Conservation (phyloP, 2,329 filamentous ascomycete genomes). For the Colletotrichum echinochloae region DNA sequence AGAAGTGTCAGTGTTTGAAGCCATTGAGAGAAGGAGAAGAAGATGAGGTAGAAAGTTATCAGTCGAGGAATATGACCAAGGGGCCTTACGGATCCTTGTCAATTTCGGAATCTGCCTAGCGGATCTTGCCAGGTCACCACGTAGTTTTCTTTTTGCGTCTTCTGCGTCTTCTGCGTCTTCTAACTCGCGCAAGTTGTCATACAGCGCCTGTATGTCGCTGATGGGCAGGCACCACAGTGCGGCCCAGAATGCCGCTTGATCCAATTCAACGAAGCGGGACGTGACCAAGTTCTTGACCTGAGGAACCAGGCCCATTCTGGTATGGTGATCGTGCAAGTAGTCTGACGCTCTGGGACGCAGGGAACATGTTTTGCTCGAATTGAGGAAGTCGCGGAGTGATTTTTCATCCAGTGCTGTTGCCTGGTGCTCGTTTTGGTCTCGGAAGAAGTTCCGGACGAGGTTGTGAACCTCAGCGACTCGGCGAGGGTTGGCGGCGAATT, state of each 20-base stretch:
- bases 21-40: too few relatives aligned
- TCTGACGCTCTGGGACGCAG: not conserved
- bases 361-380: not conserved
- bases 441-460: too few relatives aligned
- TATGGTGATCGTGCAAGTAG: not conserved
- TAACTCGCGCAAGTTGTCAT: not conserved
- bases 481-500: too few relatives aligned
- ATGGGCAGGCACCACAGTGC: not conserved
- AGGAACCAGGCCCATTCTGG: not conserved
- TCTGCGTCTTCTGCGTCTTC: too few relatives aligned
- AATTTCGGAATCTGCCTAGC: not conserved
- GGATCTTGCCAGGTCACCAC: not conserved
- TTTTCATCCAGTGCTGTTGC: too few relatives aligned
- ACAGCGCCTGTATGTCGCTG: not conserved
- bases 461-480: too few relatives aligned
- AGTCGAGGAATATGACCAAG: too few relatives aligned
- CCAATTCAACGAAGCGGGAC: not conserved
- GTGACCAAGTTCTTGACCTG: not conserved
- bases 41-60: too few relatives aligned
- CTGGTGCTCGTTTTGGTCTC: too few relatives aligned
- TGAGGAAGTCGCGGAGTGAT: not conserved
- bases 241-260: not conserved
- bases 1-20: too few relatives aligned
- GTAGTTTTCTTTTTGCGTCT: too few relatives aligned
- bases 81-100: too few relatives aligned